These are phyloP conservation scores for Phytopythium ostracodes DNA, from an alignment of 352 stramenopile genomes.

Conservation along the genomic window DNA sequence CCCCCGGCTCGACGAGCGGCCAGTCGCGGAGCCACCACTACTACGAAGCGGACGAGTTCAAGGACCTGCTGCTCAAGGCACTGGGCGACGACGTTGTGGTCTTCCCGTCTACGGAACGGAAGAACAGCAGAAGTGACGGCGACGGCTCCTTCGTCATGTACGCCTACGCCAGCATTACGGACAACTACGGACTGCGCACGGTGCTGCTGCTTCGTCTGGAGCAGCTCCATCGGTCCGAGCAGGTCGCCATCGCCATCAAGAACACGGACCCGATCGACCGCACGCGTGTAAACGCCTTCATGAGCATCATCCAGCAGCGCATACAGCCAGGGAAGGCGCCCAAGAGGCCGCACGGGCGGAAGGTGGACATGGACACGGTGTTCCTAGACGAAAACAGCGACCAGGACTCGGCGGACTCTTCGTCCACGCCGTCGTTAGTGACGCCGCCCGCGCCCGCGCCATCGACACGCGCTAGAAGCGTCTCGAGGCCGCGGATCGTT, in stretches of 20 bases:
- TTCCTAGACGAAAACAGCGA: conserved; percentile 51
- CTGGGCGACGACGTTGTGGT: conserved; percentile 59
- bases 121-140: too few relatives aligned
- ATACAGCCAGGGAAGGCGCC: conserved; percentile 52
- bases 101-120: conserved; percentile 23
- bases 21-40: conserved; percentile 20
- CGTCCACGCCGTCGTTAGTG: conserved; percentile 13
- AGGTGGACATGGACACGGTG: conserved; percentile 38
- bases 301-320: conserved; percentile 52
- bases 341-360: conserved; percentile 30
- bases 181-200: conserved; percentile 38
- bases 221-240: conserved; percentile 63
- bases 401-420: conserved; percentile 23
- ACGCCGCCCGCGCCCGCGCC: neutral
- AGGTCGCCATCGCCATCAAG: conserved; percentile 60
- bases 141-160: conserved; percentile 40
- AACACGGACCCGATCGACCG: conserved; percentile 63
- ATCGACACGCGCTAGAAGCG: neutral
- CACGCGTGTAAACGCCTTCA: conserved; percentile 41
- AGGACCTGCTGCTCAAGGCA: conserved; percentile 40
- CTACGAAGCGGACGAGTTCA: conserved; percentile 26
- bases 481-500: conserved; percentile 5
- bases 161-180: conserved; percentile 46
- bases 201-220: conserved; percentile 61
- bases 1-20: conserved; percentile 13